Conservation (phyloP, 306 rosid genomes). For the Acmispon strigosus region DNA sequence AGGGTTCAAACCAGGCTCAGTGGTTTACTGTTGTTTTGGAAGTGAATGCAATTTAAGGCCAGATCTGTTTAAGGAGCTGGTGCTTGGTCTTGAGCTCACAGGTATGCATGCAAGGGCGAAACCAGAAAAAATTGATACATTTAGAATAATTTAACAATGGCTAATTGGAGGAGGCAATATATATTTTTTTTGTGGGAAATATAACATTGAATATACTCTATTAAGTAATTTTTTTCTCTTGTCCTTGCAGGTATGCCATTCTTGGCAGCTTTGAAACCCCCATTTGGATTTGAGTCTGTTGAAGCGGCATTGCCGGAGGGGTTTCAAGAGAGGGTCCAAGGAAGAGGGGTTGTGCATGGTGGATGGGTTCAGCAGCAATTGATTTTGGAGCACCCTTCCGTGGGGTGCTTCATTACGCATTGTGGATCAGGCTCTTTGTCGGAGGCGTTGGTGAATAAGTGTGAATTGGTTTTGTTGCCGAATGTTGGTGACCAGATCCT, state of each 20-base stretch:
- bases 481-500: constrained; percentile 13
- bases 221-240: too few relatives aligned
- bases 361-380: constrained; percentile 24
- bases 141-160: too few relatives aligned
- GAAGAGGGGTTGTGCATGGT: constrained; percentile 12
- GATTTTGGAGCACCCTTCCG: constrained; percentile 23
- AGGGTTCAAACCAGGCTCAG: not conserved
- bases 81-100: constrained; percentile 17
- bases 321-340: constrained; percentile 7
- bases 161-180: too few relatives aligned
- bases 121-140: too few relatives aligned
- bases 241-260: not conserved
- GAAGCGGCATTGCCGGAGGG: constrained; percentile 19
- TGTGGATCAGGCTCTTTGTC: constrained; percentile 26
- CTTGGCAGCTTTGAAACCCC: constrained; percentile 17
- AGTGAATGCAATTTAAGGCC: constrained; percentile 17
- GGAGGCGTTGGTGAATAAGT: constrained; percentile 18
- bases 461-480: constrained; percentile 20
- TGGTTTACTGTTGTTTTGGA: constrained; percentile 25
- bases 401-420: constrained; percentile 23
- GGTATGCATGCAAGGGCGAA: too few relatives aligned
- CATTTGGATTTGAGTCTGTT: constrained; percentile 12
- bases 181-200: too few relatives aligned
- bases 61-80: constrained; percentile 1
- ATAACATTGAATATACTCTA: too few relatives aligned